Evolutionary conservation across 208 protist genomes (phyloP).

Genomic region (Tritrichomonas foetus): DNA sequence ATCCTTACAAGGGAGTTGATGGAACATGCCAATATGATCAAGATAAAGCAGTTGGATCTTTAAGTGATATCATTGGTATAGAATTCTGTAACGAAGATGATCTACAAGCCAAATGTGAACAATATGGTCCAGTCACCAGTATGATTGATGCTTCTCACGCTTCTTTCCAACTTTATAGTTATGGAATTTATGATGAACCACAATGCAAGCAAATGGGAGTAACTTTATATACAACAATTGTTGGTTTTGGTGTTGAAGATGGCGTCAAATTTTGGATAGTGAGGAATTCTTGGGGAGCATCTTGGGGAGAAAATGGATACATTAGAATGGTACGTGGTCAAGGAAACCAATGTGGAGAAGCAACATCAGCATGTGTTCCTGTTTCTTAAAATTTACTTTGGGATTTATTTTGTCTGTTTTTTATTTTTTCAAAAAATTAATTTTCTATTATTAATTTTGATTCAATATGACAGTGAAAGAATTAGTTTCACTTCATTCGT

Average conservation of each 20-base stretch:
- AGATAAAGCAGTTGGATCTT: background rate
- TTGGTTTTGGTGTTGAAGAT: slow-evolving; percentile 54
- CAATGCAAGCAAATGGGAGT: slow-evolving; percentile 45
- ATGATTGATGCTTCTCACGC: background rate
- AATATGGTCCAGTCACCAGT: background rate
- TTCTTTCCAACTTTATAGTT: slow-evolving; percentile 53
- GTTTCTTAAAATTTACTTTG: no score
- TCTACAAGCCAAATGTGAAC: background rate
- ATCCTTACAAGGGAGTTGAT: background rate
- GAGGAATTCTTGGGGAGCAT: slow-evolving; percentile 55
- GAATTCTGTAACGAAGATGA: background rate
- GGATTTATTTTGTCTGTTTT: no score
- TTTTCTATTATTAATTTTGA: no score
- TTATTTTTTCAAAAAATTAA: no score
- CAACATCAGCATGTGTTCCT: background rate
- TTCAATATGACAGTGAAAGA: no score
- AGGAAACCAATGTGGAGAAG: slow-evolving; percentile 43
- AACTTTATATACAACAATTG: slow-evolving; percentile 51
- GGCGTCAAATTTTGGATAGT: slow-evolving; percentile 51
- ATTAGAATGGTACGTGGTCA: slow-evolving; percentile 29
- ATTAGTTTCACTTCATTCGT: no score
- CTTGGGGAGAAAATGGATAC: slow-evolving; percentile 52
- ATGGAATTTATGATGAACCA: slow-evolving; percentile 47
- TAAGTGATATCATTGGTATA: background rate
- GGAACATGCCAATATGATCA: background rate